These are phyloP conservation scores for Aureobasidium musti DNA, from an alignment of 2,329 filamentous ascomycete species.

Conservation along the genomic window DNA sequence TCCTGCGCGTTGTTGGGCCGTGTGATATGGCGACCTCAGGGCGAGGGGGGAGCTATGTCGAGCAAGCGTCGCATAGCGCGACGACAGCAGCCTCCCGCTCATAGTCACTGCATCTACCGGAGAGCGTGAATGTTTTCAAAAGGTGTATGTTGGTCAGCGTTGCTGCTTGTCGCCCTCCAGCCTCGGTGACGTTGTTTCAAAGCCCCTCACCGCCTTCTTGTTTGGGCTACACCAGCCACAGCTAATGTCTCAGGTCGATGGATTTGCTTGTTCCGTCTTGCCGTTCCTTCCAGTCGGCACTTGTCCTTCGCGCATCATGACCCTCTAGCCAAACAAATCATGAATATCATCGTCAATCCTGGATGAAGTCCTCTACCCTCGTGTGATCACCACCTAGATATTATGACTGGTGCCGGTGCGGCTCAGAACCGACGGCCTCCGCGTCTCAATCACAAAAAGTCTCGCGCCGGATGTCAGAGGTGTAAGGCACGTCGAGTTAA, in stretches of 20 bases:
- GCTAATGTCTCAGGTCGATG: not conserved
- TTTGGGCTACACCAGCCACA: not conserved
- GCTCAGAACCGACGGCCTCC: conserved; percentile 10
- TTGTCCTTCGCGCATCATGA: not conserved
- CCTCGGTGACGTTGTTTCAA: conserved; percentile 24
- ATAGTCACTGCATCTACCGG: conserved; percentile 44
- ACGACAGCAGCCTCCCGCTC: conserved; percentile 75
- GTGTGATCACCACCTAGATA: not conserved
- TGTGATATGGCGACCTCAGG: conserved; percentile 44
- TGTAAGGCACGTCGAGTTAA: conserved; percentile 25
- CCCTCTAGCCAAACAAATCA: not conserved
- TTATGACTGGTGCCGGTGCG: not conserved
- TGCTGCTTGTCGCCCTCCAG: not conserved
- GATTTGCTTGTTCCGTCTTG: conserved; percentile 1
- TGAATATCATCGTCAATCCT: not conserved
- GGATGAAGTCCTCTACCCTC: not conserved
- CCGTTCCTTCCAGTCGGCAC: not conserved
- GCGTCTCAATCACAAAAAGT: conserved; percentile 24
- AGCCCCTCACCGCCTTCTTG: not conserved
- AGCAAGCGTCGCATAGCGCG: conserved; percentile 67
- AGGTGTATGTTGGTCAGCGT: not conserved
- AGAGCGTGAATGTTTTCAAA: not conserved
- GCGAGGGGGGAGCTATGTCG: conserved; percentile 60
- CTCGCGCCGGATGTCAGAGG: conserved; percentile 18
- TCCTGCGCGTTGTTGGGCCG: conserved; percentile 40